Evolutionary conservation across 352 stramenopile genomes (phyloP).

Genomic region (Phytophthora kernoviae): DNA sequence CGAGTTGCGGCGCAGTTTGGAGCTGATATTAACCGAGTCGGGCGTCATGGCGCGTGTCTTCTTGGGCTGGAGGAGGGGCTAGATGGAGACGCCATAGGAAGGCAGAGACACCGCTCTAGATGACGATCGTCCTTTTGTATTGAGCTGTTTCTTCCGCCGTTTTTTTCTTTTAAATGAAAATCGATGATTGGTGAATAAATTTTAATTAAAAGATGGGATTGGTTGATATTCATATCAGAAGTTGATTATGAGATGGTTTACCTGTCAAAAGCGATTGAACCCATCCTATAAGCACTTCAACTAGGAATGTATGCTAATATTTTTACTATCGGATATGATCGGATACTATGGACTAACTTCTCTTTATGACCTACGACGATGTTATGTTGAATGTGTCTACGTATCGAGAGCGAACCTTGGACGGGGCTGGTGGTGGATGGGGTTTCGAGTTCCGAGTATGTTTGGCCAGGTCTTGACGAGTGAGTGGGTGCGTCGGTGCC

Average conservation of each 20-base stretch:
- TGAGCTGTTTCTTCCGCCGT: slow-evolving; percentile 27
- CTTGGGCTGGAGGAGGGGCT: slow-evolving; percentile 25
- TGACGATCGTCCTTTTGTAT: too few relatives aligned
- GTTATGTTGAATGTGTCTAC: slow-evolving; percentile 48
- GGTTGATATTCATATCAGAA: too few relatives aligned
- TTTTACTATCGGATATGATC: too few relatives aligned
- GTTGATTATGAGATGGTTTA: too few relatives aligned
- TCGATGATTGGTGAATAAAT: too few relatives aligned
- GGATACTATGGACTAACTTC: too few relatives aligned
- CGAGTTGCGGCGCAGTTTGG: slow-evolving; percentile 53
- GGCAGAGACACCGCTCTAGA: too few relatives aligned
- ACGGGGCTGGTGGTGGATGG: slow-evolving; percentile 12
- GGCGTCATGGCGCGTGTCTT: slow-evolving; percentile 14
- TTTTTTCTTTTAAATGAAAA: too few relatives aligned
- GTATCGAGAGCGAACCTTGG: slow-evolving; percentile 38
- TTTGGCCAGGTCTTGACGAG: slow-evolving; percentile 21
- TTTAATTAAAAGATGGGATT: too few relatives aligned
- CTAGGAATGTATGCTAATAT: not conserved
- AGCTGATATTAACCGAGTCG: slow-evolving; percentile 34
- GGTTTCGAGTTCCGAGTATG: slow-evolving; percentile 26
- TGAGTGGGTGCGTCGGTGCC: slow-evolving; percentile 16
- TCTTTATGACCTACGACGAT: slow-evolving; percentile 16
- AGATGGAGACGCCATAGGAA: slow-evolving; percentile 31
- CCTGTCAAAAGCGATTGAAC: not conserved
- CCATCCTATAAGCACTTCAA: slow-evolving; percentile 3